Evolutionary conservation across 2,329 filamentous ascomycete genomes (phyloP), one percentile per base, ranked within the genome.

Genomic region (Delphinella strobiligena): DNA sequence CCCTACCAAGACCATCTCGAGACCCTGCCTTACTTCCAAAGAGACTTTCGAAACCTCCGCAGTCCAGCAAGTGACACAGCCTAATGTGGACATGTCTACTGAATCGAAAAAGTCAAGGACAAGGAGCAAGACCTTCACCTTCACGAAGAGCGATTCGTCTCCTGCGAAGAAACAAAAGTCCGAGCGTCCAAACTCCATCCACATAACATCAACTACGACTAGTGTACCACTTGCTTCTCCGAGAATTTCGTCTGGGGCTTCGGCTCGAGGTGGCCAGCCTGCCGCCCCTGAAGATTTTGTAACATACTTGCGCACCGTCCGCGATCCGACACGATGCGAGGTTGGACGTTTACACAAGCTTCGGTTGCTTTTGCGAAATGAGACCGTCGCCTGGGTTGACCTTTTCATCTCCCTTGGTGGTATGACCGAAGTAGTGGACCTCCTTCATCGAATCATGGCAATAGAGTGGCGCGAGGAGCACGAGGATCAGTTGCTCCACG

Each of bases 391-490:
- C 10, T 98, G 91, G 91, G 93, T 93, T 3, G 86, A 96, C 55
- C 75, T 79, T 10, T 98, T 96, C 57, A 85, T 96, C 50, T 72
- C 78, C 31, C 79, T 88, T 47, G 87, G 85, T 12, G 91, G 91
- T 15, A 93, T 96, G 87, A 75, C 82, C 49, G 86, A 95, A 59
- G 83, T 96, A 46, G 82, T 95, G 27, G 77, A 75, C 30, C 66
- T 96, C 40, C 68, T 96, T 35, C 81, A 93, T 59, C 77, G 89
- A n/a, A 93, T 89, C 51, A 87, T 95, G 74, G 82, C 82, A 37
- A 80, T 98, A 24, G 91, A 96, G 60, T 98, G 91, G 89, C 85
- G 88, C 54, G 91, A 95, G 68, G 91, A 96, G 52, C 89, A 96
- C 53, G 91, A 96, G 62, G 91, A 96, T 55, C 80, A 80, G 8